These are phyloP conservation scores for Candida fluviatilis DNA, from an alignment of 805 yeast genomes.

Conservation along the genomic window DNA sequence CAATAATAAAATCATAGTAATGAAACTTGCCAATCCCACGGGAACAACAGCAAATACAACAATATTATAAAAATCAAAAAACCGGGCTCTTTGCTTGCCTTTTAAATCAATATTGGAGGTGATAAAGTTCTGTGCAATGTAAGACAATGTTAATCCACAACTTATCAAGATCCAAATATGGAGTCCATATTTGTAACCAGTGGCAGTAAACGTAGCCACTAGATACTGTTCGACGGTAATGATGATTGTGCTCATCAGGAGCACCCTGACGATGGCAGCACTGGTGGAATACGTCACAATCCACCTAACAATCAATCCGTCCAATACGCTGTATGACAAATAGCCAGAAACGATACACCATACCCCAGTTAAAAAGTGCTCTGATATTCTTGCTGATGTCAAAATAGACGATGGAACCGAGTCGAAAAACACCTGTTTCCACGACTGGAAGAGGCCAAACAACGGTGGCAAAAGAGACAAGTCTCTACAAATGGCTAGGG, in stretches of 20 bases:
- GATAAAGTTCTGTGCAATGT: constrained; percentile 81
- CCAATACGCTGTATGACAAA: constrained; percentile 76
- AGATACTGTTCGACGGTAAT: constrained; percentile 67
- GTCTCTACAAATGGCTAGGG: constrained; percentile 75
- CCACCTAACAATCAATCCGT: constrained; percentile 91
- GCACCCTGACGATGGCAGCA: constrained; percentile 84
- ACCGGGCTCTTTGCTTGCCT: constrained; percentile 47
- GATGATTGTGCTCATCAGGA: constrained; percentile 74
- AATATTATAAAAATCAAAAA: constrained; percentile 82
- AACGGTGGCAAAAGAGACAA: constrained; percentile 68
- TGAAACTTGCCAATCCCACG: constrained; percentile 88
- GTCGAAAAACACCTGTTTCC: constrained; percentile 30
- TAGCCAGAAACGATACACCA: constrained; percentile 93
- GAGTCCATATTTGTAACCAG: constrained; percentile 65
- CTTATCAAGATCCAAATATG: constrained; percentile 93
- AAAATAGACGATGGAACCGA: constrained; percentile 16
- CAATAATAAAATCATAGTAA: constrained; percentile 83
- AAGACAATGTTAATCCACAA: constrained; percentile 74
- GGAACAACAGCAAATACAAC: constrained; percentile 98
- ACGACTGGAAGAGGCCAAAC: constrained; percentile 46
- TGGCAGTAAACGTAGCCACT: constrained; percentile 59
- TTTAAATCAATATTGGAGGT: constrained; percentile 67
- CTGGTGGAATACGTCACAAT: constrained; percentile 83
- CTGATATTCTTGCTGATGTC: constrained; percentile 67
- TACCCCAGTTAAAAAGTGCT: constrained; percentile 75